Evolutionary conservation across 108 stramenopile species (phyloP).

Genomic region (Conticribra weissflogii): DNA sequence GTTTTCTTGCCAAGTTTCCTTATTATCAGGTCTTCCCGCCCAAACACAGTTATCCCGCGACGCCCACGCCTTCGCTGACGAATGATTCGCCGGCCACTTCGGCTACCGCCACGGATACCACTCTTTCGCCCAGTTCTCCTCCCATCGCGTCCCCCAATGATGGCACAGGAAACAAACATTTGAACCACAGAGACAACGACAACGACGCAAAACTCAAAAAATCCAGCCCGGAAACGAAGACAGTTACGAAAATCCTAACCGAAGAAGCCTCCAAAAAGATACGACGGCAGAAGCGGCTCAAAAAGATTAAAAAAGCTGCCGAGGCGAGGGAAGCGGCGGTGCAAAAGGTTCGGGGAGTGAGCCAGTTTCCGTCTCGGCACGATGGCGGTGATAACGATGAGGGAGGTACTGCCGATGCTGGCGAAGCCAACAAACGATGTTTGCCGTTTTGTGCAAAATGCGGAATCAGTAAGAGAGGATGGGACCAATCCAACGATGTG

Average conservation of each 20-base stretch:
- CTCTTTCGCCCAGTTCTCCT: conserved; percentile 4
- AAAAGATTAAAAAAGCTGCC: conserved; percentile 33
- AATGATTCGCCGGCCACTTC: conserved; percentile 9
- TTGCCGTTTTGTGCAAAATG: too few species aligned
- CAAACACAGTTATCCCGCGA: background rate
- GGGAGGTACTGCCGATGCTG: background rate
- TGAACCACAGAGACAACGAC: background rate
- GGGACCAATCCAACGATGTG: conserved; percentile 13
- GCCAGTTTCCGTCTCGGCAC: conserved; percentile 2
- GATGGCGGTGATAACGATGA: background rate
- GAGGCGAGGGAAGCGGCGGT: conserved; percentile 38
- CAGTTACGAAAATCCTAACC: background rate
- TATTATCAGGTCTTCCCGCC: background rate
- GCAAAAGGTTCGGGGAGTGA: conserved; percentile 32
- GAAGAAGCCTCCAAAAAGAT: conserved; percentile 7
- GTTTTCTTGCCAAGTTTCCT: too few species aligned
- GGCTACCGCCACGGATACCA: conserved; percentile 14
- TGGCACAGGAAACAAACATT: background rate
- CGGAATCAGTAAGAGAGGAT: too few species aligned
- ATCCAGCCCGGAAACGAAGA: conserved; percentile 17
- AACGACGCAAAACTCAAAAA: conserved; percentile 12
- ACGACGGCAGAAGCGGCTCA: conserved; percentile 21
- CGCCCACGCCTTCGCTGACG: conserved; percentile 11
- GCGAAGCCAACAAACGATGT: too few species aligned
- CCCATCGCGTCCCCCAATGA: background rate